These are phyloP conservation scores for Paramecium bursaria DNA, from an alignment of 73 alveolate genomes.

Conservation along the genomic window DNA sequence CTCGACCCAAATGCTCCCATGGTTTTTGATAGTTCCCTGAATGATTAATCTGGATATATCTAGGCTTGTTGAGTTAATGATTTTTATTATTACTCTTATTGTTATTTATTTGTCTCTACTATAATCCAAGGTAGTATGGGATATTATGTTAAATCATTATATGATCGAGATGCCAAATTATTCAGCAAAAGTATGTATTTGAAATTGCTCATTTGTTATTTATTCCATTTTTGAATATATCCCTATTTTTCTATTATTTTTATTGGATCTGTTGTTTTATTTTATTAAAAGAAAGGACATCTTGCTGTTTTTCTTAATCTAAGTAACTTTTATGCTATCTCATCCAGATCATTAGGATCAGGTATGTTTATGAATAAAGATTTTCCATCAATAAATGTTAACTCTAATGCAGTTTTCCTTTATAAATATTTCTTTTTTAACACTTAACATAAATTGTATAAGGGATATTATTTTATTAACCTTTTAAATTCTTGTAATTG, in stretches of 20 bases:
- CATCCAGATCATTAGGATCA: constrained; percentile 32
- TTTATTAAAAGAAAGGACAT: constrained; percentile 19
- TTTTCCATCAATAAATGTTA: constrained; percentile 50
- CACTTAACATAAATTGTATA: neutral
- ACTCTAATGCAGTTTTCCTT: constrained; percentile 15
- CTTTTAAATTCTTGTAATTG: neutral
- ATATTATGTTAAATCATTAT: constrained; percentile 94
- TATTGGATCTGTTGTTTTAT: constrained; percentile 45
- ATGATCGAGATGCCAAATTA: constrained; percentile 88
- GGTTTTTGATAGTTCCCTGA: constrained; percentile 88
- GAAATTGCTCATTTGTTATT: constrained; percentile 90
- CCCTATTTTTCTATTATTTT: constrained; percentile 71
- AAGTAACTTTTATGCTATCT: constrained; percentile 11
- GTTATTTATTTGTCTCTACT: constrained; percentile 36
- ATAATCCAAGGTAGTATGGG: constrained; percentile 98
- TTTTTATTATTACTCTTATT: neutral
- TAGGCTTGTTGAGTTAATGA: constrained; percentile 38
- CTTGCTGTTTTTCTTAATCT: neutral
- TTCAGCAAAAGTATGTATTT: constrained; percentile 89
- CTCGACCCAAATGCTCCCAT: constrained; percentile 90
- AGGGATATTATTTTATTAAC: constrained; percentile 20
- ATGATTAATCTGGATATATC: constrained; percentile 39
- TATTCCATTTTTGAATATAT: constrained; percentile 86
- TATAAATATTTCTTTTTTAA: constrained; percentile 34
- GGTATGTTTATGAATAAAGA: neutral